These are phyloP conservation scores for Pleurotus tuoliensis DNA, from an alignment of 768 basidiomycete species.

Conservation along the genomic window DNA sequence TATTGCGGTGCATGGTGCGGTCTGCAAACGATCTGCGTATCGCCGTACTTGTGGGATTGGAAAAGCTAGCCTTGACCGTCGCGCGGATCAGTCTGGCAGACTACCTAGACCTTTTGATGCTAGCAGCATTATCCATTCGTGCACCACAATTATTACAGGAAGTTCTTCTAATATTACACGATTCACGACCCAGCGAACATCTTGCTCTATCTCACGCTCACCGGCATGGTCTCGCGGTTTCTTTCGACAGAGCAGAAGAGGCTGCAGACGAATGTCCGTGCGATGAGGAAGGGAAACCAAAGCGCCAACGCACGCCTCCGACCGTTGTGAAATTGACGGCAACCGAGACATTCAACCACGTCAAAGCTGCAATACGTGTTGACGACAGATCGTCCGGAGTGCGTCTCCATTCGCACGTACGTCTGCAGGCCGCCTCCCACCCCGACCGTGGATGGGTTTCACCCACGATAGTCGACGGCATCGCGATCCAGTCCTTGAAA, in stretches of 20 bases:
- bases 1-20: constrained; percentile 47
- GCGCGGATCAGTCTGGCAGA: constrained; percentile 31
- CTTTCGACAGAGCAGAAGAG: constrained; percentile 64
- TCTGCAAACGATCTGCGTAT: constrained; percentile 53
- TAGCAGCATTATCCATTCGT: constrained; percentile 48
- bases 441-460: constrained; percentile 46
- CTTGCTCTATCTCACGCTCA: constrained; percentile 40
- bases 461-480: constrained; percentile 49
- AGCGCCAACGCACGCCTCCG: constrained; percentile 39
- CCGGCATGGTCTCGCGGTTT: constrained; percentile 52
- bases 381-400: constrained; percentile 42
- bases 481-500: constrained; percentile 49
- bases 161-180: constrained; percentile 55
- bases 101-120: constrained; percentile 52
- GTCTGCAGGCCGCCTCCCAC: constrained; percentile 55
- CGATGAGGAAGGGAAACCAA: constrained; percentile 54
- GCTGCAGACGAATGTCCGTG: constrained; percentile 66
- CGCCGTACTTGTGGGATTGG: constrained; percentile 54
- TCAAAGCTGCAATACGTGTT: constrained; percentile 52
- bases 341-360: constrained; percentile 27
- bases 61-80: constrained; percentile 48
- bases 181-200: constrained; percentile 27
- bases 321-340: constrained; percentile 35
- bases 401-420: constrained; percentile 63
- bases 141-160: constrained; percentile 52